Percentiles rank a stretch among this genome's conserved stretches.
Conservation (phyloP, 495 filamentous ascomycete species). For the Talaromyces adpressus region DNA sequence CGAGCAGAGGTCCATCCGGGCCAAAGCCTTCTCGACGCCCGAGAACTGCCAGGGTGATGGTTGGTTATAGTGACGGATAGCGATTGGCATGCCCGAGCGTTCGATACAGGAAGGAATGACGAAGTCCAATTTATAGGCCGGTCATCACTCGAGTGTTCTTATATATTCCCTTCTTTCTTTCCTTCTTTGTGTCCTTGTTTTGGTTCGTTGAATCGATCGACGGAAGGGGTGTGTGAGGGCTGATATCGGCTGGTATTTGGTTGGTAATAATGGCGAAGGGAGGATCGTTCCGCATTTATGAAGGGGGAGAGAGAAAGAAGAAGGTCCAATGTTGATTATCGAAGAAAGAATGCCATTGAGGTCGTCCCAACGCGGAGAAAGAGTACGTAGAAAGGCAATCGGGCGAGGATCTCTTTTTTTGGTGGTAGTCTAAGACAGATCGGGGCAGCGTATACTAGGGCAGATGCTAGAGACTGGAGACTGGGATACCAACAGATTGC, state of each 20-base stretch:
- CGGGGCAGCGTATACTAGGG: background rate
- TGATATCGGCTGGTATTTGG: background rate
- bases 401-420: background rate
- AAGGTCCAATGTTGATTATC: background rate
- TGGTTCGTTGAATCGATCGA: background rate
- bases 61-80: background rate
- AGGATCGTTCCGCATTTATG: background rate
- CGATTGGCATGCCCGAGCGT: background rate
- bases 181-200: background rate
- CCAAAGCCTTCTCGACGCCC: slow-evolving; percentile 3
- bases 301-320: background rate
- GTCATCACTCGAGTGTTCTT: background rate
- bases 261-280: slow-evolving; percentile 5
- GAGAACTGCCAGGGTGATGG: slow-evolving; percentile 1
- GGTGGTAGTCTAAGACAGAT: slow-evolving; percentile 2
- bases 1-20: slow-evolving; percentile 6
- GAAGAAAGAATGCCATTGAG: slow-evolving; percentile 4
- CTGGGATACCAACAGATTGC: background rate
- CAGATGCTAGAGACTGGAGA: background rate
- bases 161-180: background rate
- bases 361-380: background rate
- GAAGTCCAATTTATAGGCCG: background rate
- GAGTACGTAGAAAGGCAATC: background rate
- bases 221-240: background rate
- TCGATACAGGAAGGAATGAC: background rate